Base-by-base conservation (phyloP, 73 alveolate species). In the Blepharisma stoltei region DNA sequence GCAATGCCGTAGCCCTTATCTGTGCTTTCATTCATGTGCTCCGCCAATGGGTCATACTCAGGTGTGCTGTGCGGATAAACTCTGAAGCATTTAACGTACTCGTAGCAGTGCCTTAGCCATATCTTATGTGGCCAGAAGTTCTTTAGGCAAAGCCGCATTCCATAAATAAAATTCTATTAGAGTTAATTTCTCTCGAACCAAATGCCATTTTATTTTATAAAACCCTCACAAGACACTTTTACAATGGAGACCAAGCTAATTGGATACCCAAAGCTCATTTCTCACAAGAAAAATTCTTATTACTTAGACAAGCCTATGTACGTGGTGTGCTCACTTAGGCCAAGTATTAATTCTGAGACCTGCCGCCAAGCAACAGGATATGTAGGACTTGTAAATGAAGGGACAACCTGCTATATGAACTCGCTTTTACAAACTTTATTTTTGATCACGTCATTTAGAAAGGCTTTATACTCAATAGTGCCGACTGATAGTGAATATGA, bases 371-470 rank as follows among this genome's bases (percentile, higher is more conserved):
- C n/a, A 14, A 47, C 77, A 9, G 83, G 83, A 54, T 88, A 71
- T 69, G 89, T 85, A 65, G 98, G 98, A 3, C 83, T 90, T 53
- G 71, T 85, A 50, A 93, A 93, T 78, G 98, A 93, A 71, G 98
- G 98, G 3, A 92, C 94, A 6, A 93, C 98, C 14, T 93, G 98
- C 69, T 93, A 93, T 83, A 82, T 93, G 85, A 93, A 93, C 85
- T 83, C 96, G 20, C 78, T 93, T 73, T 50, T 93, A n/a, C 95
- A 93, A 81, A 93, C 96, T 6, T 82, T 90, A 54, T 93, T 85
- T 78, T 77, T 90, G 21, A 90, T 90, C 32, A 78, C 80, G 52
- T 90, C 96, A 46, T 88, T 93, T 77, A 83, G 94, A 73, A 84
- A 84, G 73, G 97, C 96, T 6, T 93, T 93, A 18, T 93, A 88